phyloP scores from a whole-genome alignment of 371 early-diverging fungal genomes.

The Furculomyces boomerangus region DNA sequence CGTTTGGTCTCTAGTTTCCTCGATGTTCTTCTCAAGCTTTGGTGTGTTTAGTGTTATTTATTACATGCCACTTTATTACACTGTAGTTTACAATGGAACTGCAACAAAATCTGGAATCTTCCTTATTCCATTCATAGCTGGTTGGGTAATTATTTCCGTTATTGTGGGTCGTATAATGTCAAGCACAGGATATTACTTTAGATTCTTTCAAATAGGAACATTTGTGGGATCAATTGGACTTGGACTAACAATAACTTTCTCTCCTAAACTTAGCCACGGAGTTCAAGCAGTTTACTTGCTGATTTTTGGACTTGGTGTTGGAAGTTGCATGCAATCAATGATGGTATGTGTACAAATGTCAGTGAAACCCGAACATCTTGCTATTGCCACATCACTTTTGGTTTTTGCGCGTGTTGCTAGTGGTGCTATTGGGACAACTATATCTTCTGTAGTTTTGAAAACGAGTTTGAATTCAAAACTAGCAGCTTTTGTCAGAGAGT shows the following conservation, averaged over 20 bases:
- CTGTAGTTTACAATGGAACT: conserved; percentile 31
- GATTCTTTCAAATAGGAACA: too few species aligned
- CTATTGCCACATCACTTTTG: conserved; percentile 36
- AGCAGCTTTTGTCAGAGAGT: neutral
- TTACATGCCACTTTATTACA: conserved; percentile 40
- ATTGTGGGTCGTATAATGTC: neutral
- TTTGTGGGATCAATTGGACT: neutral
- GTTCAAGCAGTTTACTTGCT: conserved; percentile 24
- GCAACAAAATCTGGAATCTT: conserved; percentile 37
- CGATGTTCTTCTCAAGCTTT: conserved; percentile 18
- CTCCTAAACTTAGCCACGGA: neutral
- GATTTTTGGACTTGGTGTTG: conserved; percentile 41
- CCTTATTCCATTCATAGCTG: conserved; percentile 26
- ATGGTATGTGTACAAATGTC: conserved; percentile 38
- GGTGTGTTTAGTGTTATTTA: conserved; percentile 26
- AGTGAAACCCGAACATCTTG: conserved; percentile 28
- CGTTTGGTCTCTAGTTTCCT: conserved; percentile 11
- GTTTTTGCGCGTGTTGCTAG: conserved; percentile 38
- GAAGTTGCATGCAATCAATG: conserved; percentile 33
- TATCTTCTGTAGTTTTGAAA: conserved; percentile 12
- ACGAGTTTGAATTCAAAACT: conserved; percentile 12
- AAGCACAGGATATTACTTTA: too few species aligned
- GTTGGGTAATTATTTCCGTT: neutral
- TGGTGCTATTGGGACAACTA: conserved; percentile 33
- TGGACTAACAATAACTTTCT: neutral